Percentiles rank a stretch among this genome's conserved stretches.
These are phyloP conservation scores for Cinnamomum chago DNA, from an alignment of 164 flowering plant species.

Conservation along the genomic window DNA sequence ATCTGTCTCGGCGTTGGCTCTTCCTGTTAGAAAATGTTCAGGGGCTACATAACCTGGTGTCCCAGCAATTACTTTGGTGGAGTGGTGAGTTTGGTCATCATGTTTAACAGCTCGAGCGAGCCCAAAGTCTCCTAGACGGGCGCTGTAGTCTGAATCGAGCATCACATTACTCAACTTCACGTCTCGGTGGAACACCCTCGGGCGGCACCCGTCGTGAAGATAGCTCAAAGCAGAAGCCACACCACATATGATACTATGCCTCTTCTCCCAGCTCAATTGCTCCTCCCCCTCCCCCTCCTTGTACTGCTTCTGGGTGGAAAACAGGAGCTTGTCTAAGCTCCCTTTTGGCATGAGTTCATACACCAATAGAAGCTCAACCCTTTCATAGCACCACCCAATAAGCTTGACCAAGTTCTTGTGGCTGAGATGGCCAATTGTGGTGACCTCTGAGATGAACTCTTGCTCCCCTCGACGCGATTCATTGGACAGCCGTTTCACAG, in stretches of 20 bases:
- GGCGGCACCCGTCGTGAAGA: slow-evolving; percentile 22
- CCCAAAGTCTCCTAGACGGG: slow-evolving; percentile 29
- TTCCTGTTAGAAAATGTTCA: slow-evolving; percentile 3
- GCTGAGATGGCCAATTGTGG: slow-evolving; percentile 48
- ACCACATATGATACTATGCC: slow-evolving; percentile 34
- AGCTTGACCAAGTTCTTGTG: slow-evolving; percentile 61
- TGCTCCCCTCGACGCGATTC: slow-evolving; percentile 44
- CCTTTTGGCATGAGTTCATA: slow-evolving; percentile 63
- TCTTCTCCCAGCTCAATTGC: slow-evolving; percentile 38
- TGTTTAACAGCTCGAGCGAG: slow-evolving; percentile 22
- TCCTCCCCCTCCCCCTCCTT: background rate
- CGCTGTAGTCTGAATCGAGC: slow-evolving; percentile 23
- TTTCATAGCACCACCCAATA: slow-evolving; percentile 56
- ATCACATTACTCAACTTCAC: slow-evolving; percentile 31
- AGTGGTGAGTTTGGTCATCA: slow-evolving; percentile 23
- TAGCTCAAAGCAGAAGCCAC: slow-evolving; percentile 22
- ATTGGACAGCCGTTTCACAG: slow-evolving; percentile 45
- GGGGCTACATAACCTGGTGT: slow-evolving; percentile 33
- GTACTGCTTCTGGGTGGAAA: slow-evolving; percentile 5
- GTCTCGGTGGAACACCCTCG: slow-evolving; percentile 24
- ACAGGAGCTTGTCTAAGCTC: slow-evolving; percentile 52
- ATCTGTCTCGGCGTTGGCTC: slow-evolving; percentile 8
- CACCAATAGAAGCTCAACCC: slow-evolving; percentile 44
- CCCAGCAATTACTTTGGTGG: slow-evolving; percentile 27
- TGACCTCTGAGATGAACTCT: slow-evolving; percentile 56